Evolutionary conservation across 257 asterid species (phyloP), one percentile per base, ranked within the genome.

Genomic region (Gardenia jasminoides): DNA sequence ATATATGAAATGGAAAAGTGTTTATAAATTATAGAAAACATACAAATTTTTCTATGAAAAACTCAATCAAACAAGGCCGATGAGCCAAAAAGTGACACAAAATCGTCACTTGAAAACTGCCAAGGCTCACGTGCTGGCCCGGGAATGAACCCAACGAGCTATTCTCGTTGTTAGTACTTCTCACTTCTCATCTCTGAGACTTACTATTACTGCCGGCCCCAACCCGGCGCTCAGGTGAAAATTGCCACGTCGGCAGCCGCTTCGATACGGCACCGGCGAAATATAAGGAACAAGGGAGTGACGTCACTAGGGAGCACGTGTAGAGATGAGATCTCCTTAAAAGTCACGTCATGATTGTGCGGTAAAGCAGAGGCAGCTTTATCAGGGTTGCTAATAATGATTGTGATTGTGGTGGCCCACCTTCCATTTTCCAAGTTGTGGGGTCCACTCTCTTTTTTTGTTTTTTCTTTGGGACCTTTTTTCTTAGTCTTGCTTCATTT

Each of bases 331-430:
- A 72, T 73, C 58, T n/a, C 73, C 77, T 47, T 4, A 48, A 72
- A 65, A 79, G 68, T 79, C 78, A 72, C 78, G 59, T 72, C 78
- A 64, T 79, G 82, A 70, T 46, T 79, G 74, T 72, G 82, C 73
- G 78, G 41, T 39, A 69, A 79, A 79, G 33, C 28, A 0, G 7
- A 20, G 74, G 64, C 78, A 79, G 20, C 66, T 72, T 72, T 61
- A 70, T 54, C 2, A 46, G 70, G 61, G 73, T 71, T 47, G 48
- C 78, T 52, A 72, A 79, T 58, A 36, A 79, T 61, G 72, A 79
- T 59, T 71, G 28, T 39, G 41, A 41, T 20, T 59, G 70, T 39
- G n/a, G 47, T 26, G 81, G 81, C 81, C 81, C 76, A 28, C 76
- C 17, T 2, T 8, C 28, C 30, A 33, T 17, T 30, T 67, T 33